Conservation (phyloP, 805 yeast species). For the Sugiyamaella floridensis region DNA sequence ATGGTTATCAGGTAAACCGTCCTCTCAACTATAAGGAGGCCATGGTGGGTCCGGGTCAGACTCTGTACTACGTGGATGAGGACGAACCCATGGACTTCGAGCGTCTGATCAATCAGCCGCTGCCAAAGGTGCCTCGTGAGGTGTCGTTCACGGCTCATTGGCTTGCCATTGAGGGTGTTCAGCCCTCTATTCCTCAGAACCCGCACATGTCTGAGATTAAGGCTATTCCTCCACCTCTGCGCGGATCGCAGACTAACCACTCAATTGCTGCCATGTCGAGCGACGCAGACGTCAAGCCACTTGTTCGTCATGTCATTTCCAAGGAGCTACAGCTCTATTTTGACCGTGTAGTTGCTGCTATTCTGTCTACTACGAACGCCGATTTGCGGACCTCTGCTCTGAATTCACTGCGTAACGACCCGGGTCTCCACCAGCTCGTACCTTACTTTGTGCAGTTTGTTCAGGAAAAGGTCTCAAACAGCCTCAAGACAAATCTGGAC, state of each 20-base stretch:
- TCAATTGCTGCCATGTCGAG: constrained; percentile 42
- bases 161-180: constrained; percentile 98
- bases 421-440: constrained; percentile 92
- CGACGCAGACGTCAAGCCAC: constrained; percentile 67
- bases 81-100: constrained; percentile 93
- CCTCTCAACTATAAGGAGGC: constrained; percentile 82
- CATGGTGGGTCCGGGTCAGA: constrained; percentile 83
- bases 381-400: constrained; percentile 71
- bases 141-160: constrained; percentile 88
- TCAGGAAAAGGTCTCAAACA: constrained; percentile 90
- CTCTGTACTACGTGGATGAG: constrained; percentile 80
- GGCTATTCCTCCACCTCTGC: constrained; percentile 62
- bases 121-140: constrained; percentile 91
- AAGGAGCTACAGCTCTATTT: constrained; percentile 91
- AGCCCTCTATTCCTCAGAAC: constrained; percentile 95
- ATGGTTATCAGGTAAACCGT: constrained; percentile 70
- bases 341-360: constrained; percentile 78
- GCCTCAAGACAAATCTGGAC: constrained; percentile 56
- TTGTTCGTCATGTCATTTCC: constrained; percentile 91
- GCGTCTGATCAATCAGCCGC: constrained; percentile 82
- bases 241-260: constrained; percentile 76
- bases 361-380: constrained; percentile 38
- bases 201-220: constrained; percentile 73
- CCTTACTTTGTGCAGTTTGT: constrained; percentile 95
- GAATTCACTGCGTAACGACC: constrained; percentile 78